A percentile compares a stretch with the other conserved stretches of the same genome.
Evolutionary conservation across 306 rosid genomes (phyloP).

Genomic region (Lagenaria siceraria): DNA sequence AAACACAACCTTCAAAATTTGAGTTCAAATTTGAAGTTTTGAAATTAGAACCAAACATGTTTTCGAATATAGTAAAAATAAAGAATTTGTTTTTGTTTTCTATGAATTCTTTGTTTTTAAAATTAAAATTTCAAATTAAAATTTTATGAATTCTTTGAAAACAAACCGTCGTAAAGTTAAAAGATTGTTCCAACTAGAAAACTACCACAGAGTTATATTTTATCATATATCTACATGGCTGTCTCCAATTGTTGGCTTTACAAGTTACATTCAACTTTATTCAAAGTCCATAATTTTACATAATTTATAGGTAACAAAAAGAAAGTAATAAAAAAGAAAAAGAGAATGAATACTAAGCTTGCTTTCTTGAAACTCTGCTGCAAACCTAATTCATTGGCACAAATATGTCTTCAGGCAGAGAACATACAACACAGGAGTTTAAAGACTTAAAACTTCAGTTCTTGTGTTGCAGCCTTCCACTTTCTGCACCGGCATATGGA

Average conservation of each 20-base stretch:
- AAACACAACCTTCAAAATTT: too few relatives aligned
- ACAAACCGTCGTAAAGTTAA: too few relatives aligned
- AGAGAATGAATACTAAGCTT: neutral
- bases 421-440: neutral
- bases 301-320: neutral
- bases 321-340: neutral
- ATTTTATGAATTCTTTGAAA: too few relatives aligned
- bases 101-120: too few relatives aligned
- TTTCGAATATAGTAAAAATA: too few relatives aligned
- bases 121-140: too few relatives aligned
- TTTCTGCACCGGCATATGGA: conserved; percentile 94
- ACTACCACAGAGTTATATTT: neutral
- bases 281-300: neutral
- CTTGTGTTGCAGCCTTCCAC: conserved; percentile 91
- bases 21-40: too few relatives aligned
- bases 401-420: neutral
- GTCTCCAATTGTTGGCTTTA: neutral
- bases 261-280: neutral
- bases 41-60: too few relatives aligned
- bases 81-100: too few relatives aligned
- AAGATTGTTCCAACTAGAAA: too few relatives aligned
- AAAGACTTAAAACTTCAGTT: conserved; percentile 33
- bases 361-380: neutral
- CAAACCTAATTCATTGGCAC: neutral
- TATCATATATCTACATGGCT: neutral